phyloP scores from a whole-genome alignment of 345 rosid species.

The Citrus medica region DNA sequence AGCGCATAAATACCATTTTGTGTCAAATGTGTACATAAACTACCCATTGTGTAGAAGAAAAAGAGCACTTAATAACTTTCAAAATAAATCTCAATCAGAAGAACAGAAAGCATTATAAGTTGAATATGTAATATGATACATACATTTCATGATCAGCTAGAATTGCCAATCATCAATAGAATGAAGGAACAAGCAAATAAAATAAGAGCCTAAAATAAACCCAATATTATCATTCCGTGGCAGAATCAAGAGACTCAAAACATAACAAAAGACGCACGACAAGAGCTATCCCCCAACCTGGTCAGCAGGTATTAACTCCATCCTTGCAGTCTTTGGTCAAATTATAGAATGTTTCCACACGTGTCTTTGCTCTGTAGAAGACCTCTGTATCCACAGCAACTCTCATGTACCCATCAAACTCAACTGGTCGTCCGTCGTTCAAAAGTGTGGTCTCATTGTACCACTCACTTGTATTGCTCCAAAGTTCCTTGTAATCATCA shows the following conservation, averaged over 20 bases:
- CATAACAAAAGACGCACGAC: background rate
- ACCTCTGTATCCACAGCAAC: constrained; percentile 97
- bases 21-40: background rate
- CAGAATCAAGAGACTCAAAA: constrained; percentile 14
- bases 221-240: constrained; percentile 14
- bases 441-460: constrained; percentile 69
- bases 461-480: constrained; percentile 89
- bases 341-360: constrained; percentile 85
- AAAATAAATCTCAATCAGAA: background rate
- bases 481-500: constrained; percentile 71
- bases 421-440: constrained; percentile 64
- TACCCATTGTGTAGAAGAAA: no score
- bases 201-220: constrained; percentile 12
- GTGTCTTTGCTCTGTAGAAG: constrained; percentile 64
- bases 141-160: constrained; percentile 8
- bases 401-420: constrained; percentile 95
- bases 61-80: background rate
- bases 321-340: constrained; percentile 87
- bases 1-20: background rate
- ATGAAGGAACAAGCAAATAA: constrained; percentile 19
- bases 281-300: constrained; percentile 26
- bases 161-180: constrained; percentile 10
- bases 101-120: background rate
- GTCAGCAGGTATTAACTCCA: constrained; percentile 83
- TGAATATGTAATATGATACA: constrained; percentile 22